Evolutionary conservation across 1,284 basidiomycete genomes (phyloP).

Genomic region (Singerocomus inundabilis): DNA sequence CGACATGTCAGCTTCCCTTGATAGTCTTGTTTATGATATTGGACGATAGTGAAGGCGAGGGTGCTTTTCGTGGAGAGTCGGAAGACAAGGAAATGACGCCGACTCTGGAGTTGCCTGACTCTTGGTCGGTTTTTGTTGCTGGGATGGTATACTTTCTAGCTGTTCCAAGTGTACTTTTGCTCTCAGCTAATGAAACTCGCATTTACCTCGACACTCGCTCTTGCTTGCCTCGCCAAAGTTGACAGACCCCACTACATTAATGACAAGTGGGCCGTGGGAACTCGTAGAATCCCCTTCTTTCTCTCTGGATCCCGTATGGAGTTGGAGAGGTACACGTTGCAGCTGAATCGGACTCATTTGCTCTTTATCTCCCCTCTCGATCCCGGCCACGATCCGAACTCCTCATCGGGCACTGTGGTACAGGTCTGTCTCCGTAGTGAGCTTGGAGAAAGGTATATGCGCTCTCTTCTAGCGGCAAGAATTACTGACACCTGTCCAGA

Average conservation of each 20-base stretch:
- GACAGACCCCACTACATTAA: neutral
- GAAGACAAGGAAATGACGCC: constrained; percentile 56
- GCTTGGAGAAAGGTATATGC: constrained; percentile 22
- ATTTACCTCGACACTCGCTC: neutral
- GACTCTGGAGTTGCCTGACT: neutral
- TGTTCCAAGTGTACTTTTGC: neutral
- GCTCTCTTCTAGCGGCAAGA: neutral
- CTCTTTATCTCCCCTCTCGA: constrained; percentile 23
- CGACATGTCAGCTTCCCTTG: constrained; percentile 4
- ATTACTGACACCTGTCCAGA: constrained; percentile 13
- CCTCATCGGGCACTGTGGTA: constrained; percentile 22
- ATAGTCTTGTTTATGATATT: constrained; percentile 2
- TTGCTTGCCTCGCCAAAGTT: too few species aligned
- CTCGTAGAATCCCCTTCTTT: neutral
- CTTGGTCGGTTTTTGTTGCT: neutral
- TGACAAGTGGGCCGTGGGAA: constrained; percentile 11
- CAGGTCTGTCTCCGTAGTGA: constrained; percentile 23
- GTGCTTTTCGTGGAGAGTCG: constrained; percentile 81
- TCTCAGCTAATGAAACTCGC: neutral
- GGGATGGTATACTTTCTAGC: neutral
- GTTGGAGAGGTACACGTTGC: constrained; percentile 13
- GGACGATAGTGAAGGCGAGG: constrained; percentile 56
- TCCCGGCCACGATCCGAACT: neutral
- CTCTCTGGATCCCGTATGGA: neutral
- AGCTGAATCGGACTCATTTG: constrained; percentile 24